Evolutionary conservation across 2,329 filamentous ascomycete species (phyloP).

Genomic region (Karstenula rhodostoma): DNA sequence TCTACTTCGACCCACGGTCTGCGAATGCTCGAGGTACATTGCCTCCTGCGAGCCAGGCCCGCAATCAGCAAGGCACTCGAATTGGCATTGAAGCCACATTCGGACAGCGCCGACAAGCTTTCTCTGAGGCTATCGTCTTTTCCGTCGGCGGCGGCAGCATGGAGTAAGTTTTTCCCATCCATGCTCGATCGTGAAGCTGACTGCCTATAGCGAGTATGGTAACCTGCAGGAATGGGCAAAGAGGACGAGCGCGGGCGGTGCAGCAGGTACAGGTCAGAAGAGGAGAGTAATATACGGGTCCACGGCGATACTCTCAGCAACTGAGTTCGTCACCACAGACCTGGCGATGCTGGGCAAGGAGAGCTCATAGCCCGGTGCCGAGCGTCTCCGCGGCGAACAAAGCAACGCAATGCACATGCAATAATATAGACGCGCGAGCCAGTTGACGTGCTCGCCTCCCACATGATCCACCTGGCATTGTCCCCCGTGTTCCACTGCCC

Average conservation of each 20-base stretch:
- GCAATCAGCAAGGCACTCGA: slow-evolving; percentile 51
- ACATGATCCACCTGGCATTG: neutral
- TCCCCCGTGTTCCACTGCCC: neutral
- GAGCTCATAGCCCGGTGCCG: slow-evolving; percentile 31
- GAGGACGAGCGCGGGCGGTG: slow-evolving; percentile 69
- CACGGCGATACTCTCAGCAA: slow-evolving; percentile 75
- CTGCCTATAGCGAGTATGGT: slow-evolving; percentile 73
- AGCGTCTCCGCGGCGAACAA: neutral
- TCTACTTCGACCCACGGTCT: slow-evolving; percentile 95
- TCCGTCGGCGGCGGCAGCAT: slow-evolving; percentile 93
- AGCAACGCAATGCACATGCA: neutral
- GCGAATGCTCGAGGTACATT: slow-evolving; percentile 92
- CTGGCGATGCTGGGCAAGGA: slow-evolving; percentile 66
- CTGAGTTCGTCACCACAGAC: slow-evolving; percentile 67
- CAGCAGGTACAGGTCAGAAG: slow-evolving; percentile 64
- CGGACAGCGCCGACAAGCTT: slow-evolving; percentile 88
- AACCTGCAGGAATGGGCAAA: slow-evolving; percentile 96
- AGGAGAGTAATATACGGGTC: slow-evolving; percentile 93
- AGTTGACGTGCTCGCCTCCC: neutral
- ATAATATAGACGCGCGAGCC: neutral
- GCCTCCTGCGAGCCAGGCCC: slow-evolving; percentile 74
- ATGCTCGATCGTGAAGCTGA: neutral
- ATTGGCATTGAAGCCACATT: slow-evolving; percentile 82
- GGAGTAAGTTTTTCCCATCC: slow-evolving; percentile 61
- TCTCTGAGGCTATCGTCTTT: slow-evolving; percentile 91